Evolutionary conservation across 129 eudicot genomes (phyloP), one percentile per base, ranked within the genome.

Genomic region (Chrysanthemum lavandulifolium): DNA sequence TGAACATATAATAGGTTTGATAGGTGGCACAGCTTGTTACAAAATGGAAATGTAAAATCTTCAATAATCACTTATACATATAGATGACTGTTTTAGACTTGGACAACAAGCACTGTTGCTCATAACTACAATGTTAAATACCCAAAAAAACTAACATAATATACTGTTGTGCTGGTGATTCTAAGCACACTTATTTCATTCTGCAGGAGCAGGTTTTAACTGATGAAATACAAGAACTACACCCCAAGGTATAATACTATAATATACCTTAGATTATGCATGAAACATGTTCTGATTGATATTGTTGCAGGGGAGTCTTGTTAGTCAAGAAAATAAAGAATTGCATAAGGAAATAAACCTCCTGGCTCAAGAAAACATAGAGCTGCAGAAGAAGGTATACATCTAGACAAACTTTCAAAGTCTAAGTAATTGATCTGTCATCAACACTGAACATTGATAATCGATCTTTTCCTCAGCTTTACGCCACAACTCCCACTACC

Each of bases 271-370:
- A 10, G 7, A 69, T 16, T 14, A 7, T 3, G 57, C 67, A 67
- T 61, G 27, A 50, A 69, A 75, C 75, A 73, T 55, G 60, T 16
- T 51, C 11, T 78, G 11, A 65, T 65, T 49, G 7, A 36, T 62
- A 14, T 29, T 62, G 65, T 69, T 79, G 73, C 92, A 93, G 98
- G 95, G 86, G 67, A 78, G 54, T 76, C 64, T 80, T 79, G 61
- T 84, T 75, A 83, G 75, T 63, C 89, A 84, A 78, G 96, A 89
- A 65, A 89, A 93, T 57, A 69, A 80, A 63, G 92, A 87, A 68
- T 75, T 93, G 65, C 71, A 82, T 73, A 85, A 84, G 66, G 76
- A 85, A 80, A 57, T 87, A 19, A 82, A 70, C 81, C 60, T 70
- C 58, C 19, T 87, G 55, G 68, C 57, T 48, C 86, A 89, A 80